Percentiles rank a stretch among this genome's conserved stretches.
Conservation (phyloP, 2,329 filamentous ascomycete species). For the Lasiodiplodia hormozganensis region DNA sequence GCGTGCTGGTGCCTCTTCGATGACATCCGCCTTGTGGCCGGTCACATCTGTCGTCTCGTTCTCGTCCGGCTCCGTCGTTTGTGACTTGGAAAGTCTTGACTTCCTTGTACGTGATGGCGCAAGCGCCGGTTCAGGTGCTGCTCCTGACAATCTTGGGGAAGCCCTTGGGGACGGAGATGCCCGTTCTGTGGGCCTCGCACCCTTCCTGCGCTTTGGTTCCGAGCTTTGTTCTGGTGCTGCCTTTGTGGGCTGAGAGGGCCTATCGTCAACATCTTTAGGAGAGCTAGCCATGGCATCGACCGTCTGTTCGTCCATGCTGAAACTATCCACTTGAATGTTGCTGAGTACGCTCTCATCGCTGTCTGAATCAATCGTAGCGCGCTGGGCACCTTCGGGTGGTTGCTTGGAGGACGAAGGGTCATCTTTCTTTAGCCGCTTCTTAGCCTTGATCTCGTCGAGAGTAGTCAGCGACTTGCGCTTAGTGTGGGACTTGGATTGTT, state of each 20-base stretch:
- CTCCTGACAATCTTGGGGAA: slow-evolving; percentile 7
- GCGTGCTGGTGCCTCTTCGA: slow-evolving; percentile 16
- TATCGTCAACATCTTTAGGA: not conserved
- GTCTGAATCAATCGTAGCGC: slow-evolving; percentile 24
- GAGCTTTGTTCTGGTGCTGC: not conserved
- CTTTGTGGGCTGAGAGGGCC: not conserved
- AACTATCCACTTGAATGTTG: slow-evolving; percentile 48
- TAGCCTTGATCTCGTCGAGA: slow-evolving; percentile 29
- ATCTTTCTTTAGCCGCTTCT: slow-evolving; percentile 32
- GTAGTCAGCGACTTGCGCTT: slow-evolving; percentile 37
- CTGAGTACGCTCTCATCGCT: slow-evolving; percentile 46
- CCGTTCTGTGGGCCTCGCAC: not conserved
- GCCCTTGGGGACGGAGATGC: not conserved
- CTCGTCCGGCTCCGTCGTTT: not conserved
- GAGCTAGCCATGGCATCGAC: not conserved
- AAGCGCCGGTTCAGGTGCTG: not conserved
- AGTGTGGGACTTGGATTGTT: not conserved
- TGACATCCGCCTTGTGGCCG: not conserved
- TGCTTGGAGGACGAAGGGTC: not conserved
- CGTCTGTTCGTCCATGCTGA: not conserved
- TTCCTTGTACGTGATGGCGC: slow-evolving; percentile 2
- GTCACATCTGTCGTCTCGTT: slow-evolving; percentile 3
- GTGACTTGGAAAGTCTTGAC: slow-evolving; percentile 20
- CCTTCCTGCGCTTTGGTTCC: not conserved
- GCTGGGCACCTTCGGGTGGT: slow-evolving; percentile 21